phyloP scores from a whole-genome alignment of 2,329 filamentous ascomycete genomes.

The Plectosphaerella plurivora region DNA sequence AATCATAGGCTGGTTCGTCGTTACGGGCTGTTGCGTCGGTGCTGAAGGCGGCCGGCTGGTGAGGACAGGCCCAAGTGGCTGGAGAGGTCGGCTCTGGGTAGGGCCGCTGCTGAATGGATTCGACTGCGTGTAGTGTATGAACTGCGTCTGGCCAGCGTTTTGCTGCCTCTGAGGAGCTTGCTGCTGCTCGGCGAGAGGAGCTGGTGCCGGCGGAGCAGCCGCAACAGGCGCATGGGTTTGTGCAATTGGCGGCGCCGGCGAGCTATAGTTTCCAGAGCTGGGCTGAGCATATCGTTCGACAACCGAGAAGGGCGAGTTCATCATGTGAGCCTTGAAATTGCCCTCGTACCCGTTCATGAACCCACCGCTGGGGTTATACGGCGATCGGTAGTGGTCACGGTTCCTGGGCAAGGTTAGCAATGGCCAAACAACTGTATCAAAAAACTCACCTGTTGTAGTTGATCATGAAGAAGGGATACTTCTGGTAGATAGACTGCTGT shows the following conservation, averaged over 20 bases:
- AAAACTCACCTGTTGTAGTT: slow-evolving; percentile 50
- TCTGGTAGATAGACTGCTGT: slow-evolving; percentile 32
- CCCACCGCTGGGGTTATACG: slow-evolving; percentile 52
- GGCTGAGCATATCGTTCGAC: neutral
- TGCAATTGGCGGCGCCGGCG: too few relatives aligned
- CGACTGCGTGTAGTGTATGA: too few relatives aligned
- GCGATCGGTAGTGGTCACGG: slow-evolving; percentile 52
- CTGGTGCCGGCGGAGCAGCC: too few relatives aligned
- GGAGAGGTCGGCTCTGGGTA: too few relatives aligned
- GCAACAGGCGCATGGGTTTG: too few relatives aligned
- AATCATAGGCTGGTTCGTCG: too few relatives aligned
- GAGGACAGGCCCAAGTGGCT: too few relatives aligned
- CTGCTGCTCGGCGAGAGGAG: too few relatives aligned
- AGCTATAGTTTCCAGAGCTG: neutral
- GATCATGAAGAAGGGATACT: slow-evolving; percentile 55
- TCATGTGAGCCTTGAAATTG: slow-evolving; percentile 40
- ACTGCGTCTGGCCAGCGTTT: too few relatives aligned
- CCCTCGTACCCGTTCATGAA: slow-evolving; percentile 60
- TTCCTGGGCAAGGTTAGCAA: slow-evolving; percentile 34
- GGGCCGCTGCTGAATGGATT: too few relatives aligned
- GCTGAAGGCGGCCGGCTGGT: neutral
- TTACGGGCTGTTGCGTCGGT: neutral
- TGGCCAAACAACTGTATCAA: neutral
- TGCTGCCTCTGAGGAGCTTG: too few relatives aligned
- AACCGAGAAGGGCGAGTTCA: slow-evolving; percentile 13